These are phyloP conservation scores for Plasmodium relictum DNA, from an alignment of 169 alveolate genomes.

Conservation along the genomic window DNA sequence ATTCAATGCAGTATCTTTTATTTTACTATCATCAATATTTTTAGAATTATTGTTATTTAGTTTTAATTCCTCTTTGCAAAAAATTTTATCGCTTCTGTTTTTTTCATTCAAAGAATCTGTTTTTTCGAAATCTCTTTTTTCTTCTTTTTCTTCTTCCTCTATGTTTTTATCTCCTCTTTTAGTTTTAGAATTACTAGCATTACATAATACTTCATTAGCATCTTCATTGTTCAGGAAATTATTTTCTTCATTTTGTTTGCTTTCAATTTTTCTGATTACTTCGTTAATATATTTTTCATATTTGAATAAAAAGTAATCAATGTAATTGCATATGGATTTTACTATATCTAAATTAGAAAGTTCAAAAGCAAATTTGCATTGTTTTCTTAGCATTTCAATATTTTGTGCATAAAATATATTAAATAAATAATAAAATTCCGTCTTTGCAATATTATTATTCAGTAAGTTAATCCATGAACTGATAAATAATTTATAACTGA, in stretches of 20 bases:
- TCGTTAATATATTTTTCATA: constrained; percentile 89
- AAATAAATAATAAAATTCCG: constrained; percentile 91
- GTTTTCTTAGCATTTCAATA: constrained; percentile 81
- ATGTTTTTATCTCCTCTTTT: neutral
- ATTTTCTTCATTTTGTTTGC: constrained; percentile 74
- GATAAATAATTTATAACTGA: constrained; percentile 95
- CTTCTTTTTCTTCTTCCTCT: neutral
- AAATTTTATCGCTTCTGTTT: neutral
- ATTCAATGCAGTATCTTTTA: neutral
- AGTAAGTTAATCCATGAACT: constrained; percentile 94
- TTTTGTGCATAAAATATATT: constrained; percentile 88
- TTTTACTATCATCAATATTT: neutral
- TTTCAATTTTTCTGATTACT: constrained; percentile 79
- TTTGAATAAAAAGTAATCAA: constrained; percentile 89
- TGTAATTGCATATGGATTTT: constrained; percentile 88
- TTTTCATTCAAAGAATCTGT: neutral
- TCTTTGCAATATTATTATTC: constrained; percentile 91
- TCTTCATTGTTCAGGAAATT: constrained; percentile 2
- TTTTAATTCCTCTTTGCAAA: neutral
- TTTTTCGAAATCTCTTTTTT: neutral
- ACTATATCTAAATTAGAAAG: constrained; percentile 92
- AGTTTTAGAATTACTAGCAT: neutral
- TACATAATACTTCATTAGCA: neutral
- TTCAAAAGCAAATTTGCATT: constrained; percentile 89
- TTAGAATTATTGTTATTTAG: neutral